Evolutionary conservation across 768 basidiomycete genomes (phyloP).

Genomic region (Termitomyces sp.): DNA sequence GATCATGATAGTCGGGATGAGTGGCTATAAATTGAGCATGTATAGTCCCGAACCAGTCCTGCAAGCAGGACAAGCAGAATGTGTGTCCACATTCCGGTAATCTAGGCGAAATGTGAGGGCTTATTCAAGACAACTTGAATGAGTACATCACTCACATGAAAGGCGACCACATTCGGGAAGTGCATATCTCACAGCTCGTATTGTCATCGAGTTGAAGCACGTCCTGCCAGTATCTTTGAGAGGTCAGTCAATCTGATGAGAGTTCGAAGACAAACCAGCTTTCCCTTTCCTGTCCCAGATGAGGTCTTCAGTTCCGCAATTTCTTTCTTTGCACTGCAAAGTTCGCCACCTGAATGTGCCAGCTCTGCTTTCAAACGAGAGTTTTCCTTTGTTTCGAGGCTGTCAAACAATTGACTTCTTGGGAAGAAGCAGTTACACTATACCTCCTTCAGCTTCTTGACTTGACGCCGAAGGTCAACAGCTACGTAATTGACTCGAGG

Average conservation of each 20-base stretch:
- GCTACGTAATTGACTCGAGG: constrained; percentile 14
- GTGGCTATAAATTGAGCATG: constrained; percentile 42
- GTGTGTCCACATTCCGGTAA: constrained; percentile 66
- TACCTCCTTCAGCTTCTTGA: constrained; percentile 41
- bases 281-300: constrained; percentile 21
- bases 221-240: constrained; percentile 25
- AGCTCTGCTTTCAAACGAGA: constrained; percentile 25
- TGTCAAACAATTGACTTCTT: background rate
- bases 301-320: constrained; percentile 20
- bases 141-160: constrained; percentile 43
- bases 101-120: constrained; percentile 25
- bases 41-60: constrained; percentile 46
- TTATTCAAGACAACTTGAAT: background rate
- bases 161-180: constrained; percentile 58
- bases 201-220: constrained; percentile 44
- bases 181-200: constrained; percentile 62
- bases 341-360: constrained; percentile 17
- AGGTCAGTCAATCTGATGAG: constrained; percentile 6
- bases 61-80: constrained; percentile 59
- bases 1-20: constrained; percentile 40
- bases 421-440: background rate
- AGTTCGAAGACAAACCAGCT: constrained; percentile 23
- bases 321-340: constrained; percentile 19
- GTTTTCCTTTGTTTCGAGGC: constrained; percentile 22
- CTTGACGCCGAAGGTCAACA: constrained; percentile 31